phyloP scores from a whole-genome alignment of 1,284 basidiomycete genomes.

The Cutaneotrichosporon cavernicola region DNA sequence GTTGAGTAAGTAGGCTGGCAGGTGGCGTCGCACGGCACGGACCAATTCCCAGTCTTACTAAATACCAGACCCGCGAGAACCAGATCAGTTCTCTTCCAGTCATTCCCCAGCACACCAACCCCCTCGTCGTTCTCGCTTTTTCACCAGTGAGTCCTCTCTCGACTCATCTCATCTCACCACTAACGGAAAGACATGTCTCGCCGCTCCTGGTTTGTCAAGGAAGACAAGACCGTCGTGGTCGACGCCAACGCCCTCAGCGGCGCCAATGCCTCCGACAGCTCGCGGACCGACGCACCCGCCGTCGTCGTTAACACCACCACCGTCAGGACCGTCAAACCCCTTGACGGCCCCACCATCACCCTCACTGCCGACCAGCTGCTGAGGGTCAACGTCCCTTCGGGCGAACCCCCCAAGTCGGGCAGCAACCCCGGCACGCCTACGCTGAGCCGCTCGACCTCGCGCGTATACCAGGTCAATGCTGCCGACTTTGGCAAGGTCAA shows the following conservation, averaged over 20 bases:
- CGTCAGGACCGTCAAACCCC: neutral
- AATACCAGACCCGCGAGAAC: neutral
- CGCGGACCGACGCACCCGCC: neutral
- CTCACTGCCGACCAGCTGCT: neutral
- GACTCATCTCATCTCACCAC: neutral
- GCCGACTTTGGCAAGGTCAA: neutral
- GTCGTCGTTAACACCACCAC: neutral
- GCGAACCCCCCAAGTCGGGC: neutral
- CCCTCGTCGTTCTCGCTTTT: neutral
- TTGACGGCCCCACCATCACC: neutral
- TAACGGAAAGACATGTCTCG: neutral
- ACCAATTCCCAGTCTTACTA: neutral
- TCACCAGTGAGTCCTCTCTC: neutral
- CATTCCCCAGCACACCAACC: neutral
- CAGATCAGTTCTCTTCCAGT: neutral
- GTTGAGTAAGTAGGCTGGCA: neutral
- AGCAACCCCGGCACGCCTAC: neutral
- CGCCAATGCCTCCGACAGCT: neutral
- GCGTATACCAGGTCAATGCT: neutral
- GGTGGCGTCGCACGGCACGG: neutral
- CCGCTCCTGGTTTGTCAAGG: neutral
- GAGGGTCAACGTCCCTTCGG: neutral
- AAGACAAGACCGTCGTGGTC: neutral
- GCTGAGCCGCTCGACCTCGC: neutral
- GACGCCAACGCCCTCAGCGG: neutral